These are phyloP conservation scores for Corniculantispora saksenae DNA, from an alignment of 2,329 filamentous ascomycete genomes.

Conservation along the genomic window DNA sequence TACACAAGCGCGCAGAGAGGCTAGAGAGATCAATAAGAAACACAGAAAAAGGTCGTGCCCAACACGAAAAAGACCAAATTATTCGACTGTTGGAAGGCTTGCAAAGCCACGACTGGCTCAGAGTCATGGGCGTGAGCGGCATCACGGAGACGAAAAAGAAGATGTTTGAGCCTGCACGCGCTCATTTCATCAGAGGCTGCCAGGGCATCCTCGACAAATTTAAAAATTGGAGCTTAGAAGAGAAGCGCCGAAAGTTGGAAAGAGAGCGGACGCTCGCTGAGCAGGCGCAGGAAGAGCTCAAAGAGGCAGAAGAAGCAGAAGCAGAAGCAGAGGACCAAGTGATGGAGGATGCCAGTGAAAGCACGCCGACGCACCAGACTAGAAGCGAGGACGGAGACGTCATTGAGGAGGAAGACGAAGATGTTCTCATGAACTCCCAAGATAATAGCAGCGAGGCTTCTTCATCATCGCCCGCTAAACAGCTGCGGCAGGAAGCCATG, in stretches of 20 bases:
- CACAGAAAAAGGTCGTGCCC: constrained; percentile 63
- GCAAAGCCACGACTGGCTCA: constrained; percentile 89
- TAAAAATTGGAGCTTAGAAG: constrained; percentile 81
- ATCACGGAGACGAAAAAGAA: constrained; percentile 85
- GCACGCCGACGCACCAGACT: constrained; percentile 36
- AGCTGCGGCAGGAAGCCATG: constrained; percentile 72
- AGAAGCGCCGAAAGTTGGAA: constrained; percentile 78
- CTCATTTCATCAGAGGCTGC: constrained; percentile 83
- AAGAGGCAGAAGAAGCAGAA: constrained; percentile 35
- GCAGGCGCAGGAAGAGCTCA: constrained; percentile 33
- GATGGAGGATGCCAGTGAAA: constrained; percentile 28
- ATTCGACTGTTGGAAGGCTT: constrained; percentile 74
- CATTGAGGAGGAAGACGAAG: constrained; percentile 41
- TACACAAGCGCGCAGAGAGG: constrained; percentile 61
- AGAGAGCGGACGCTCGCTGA: constrained; percentile 60
- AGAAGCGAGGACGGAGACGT: constrained; percentile 35
- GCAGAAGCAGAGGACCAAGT: constrained; percentile 30
- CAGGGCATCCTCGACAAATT: constrained; percentile 84
- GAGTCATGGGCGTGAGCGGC: constrained; percentile 84
- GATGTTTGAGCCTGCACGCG: constrained; percentile 80
- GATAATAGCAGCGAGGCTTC: constrained; percentile 55
- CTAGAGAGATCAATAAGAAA: constrained; percentile 64
- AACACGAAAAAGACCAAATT: constrained; percentile 67
- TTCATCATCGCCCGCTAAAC: constrained; percentile 57
- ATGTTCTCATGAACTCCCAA: constrained; percentile 40